Percentiles rank a stretch among this genome's conserved stretches.
phyloP scores from a whole-genome alignment of 2,329 filamentous ascomycete genomes.

The Neonectria ditissima region DNA sequence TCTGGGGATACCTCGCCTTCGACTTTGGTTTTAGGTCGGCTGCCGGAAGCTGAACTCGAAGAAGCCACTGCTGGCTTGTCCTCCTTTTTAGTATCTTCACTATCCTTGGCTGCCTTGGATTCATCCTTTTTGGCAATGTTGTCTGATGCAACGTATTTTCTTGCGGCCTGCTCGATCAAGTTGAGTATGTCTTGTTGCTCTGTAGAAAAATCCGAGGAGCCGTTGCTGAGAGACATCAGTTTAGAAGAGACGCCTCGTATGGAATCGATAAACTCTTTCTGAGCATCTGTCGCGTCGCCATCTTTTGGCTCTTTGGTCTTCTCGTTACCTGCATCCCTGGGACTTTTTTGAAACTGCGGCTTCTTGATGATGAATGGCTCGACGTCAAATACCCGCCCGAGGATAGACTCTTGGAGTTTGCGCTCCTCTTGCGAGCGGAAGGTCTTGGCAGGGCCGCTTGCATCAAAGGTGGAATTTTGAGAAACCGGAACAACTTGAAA shows the following conservation, averaged over 20 bases:
- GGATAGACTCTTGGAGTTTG: slow-evolving; percentile 64
- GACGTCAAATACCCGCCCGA: slow-evolving; percentile 65
- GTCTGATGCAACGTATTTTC: slow-evolving; percentile 60
- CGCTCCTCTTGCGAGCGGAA: slow-evolving; percentile 65
- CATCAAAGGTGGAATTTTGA: slow-evolving; percentile 50
- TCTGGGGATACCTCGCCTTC: slow-evolving; percentile 54
- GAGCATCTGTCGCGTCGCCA: slow-evolving; percentile 39
- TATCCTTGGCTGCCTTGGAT: slow-evolving; percentile 16
- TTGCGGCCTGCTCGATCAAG: slow-evolving; percentile 63
- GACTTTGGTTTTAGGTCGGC: slow-evolving; percentile 29
- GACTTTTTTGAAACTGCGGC: slow-evolving; percentile 44
- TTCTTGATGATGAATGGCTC: slow-evolving; percentile 56
- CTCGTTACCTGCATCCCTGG: slow-evolving; percentile 32
- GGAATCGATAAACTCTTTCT: slow-evolving; percentile 46
- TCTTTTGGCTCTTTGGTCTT: slow-evolving; percentile 40
- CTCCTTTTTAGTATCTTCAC: slow-evolving; percentile 14
- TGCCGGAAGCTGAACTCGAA: slow-evolving; percentile 2
- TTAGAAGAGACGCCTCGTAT: slow-evolving; percentile 57
- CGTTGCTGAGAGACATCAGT: slow-evolving; percentile 57
- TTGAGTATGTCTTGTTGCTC: slow-evolving; percentile 62
- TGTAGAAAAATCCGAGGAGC: slow-evolving; percentile 48
- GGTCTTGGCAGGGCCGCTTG: slow-evolving; percentile 57
- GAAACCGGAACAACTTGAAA: slow-evolving; percentile 58
- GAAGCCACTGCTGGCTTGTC: slow-evolving; percentile 14
- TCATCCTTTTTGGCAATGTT: slow-evolving; percentile 42